These are phyloP conservation scores for Boletus semigastroideus DNA, from an alignment of 1,284 basidiomycete genomes.

Conservation along the genomic window DNA sequence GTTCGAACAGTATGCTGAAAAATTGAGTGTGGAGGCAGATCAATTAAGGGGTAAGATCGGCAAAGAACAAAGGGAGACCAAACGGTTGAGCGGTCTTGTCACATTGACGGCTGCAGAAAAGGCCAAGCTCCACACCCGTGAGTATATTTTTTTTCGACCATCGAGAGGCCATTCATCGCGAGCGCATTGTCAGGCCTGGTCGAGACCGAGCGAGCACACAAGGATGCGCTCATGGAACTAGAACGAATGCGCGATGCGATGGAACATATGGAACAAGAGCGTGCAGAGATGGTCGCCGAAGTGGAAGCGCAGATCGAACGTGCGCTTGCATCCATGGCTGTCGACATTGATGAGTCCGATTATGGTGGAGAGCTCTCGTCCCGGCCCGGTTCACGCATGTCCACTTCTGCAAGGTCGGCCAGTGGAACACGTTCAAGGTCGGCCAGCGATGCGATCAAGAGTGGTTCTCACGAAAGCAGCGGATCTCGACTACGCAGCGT, in stretches of 20 bases:
- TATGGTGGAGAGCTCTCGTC: slow-evolving; percentile 54
- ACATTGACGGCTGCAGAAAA: slow-evolving; percentile 77
- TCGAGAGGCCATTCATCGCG: slow-evolving; percentile 9
- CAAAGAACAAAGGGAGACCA: slow-evolving; percentile 85
- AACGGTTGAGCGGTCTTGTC: slow-evolving; percentile 74
- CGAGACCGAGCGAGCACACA: slow-evolving; percentile 74
- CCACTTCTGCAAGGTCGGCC: slow-evolving; percentile 44
- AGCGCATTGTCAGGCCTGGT: slow-evolving; percentile 47
- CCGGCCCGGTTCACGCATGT: slow-evolving; percentile 45
- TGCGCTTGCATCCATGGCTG: slow-evolving; percentile 78
- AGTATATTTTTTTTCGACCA: slow-evolving; percentile 30
- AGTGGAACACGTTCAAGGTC: slow-evolving; percentile 52
- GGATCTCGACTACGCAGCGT: slow-evolving; percentile 56
- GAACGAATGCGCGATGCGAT: slow-evolving; percentile 72
- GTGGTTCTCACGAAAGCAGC: slow-evolving; percentile 25
- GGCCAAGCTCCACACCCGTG: slow-evolving; percentile 68
- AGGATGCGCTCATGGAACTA: slow-evolving; percentile 66
- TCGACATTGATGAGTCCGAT: slow-evolving; percentile 74
- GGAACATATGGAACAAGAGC: slow-evolving; percentile 82
- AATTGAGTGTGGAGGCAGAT: slow-evolving; percentile 79
- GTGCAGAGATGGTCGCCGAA: slow-evolving; percentile 83
- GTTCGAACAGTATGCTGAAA: slow-evolving; percentile 91
- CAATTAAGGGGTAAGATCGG: slow-evolving; percentile 82
- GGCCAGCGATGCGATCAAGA: slow-evolving; percentile 53
- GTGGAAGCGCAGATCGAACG: slow-evolving; percentile 86